Base-by-base conservation (phyloP, 78 protist genomes). In the Protostelium mycophagum region DNA sequence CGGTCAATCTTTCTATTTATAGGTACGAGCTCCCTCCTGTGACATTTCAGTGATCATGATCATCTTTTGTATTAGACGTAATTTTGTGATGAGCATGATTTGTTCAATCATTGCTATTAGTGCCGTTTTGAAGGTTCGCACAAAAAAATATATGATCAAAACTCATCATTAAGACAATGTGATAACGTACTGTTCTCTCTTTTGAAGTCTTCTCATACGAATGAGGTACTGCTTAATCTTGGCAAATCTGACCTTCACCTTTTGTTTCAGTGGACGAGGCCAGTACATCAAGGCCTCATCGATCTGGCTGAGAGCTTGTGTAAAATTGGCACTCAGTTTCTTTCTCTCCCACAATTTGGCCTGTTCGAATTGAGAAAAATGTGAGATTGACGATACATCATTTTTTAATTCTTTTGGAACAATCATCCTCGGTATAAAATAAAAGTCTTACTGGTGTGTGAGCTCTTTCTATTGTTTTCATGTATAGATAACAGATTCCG, bases 391-490 rank as follows among this genome's bases (percentile, higher is more conserved):
- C 73, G 73, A 51, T 51, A 16, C 5, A 25, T 25, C 73, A 5
- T 51, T 16, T 51, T 5, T 51, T 51, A 51, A n/a, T n/a, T n/a
- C n/a, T n/a, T n/a, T n/a, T n/a, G n/a, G n/a, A n/a, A n/a, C n/a
- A n/a, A n/a, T n/a, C n/a, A n/a, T n/a, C n/a, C n/a, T n/a, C n/a
- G n/a, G n/a, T n/a, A n/a, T n/a, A n/a, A n/a, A n/a, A n/a, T n/a
- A n/a, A n/a, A n/a, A n/a, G n/a, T n/a, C 73, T 51, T 16, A 51
- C 73, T 0, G 99, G 99, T n/a, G 90, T 85, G 89, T 99, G 99
- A 0, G 99, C 99, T 34, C 99, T 93, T 93, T 99, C 99, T 28
- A 97, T 94, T 0, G 99, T 98, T 89, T 99, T 99, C 87, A 98
- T 97, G 97, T 93, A 96, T 51, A 99, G 89, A 89, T 96, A 98